Evolutionary conservation across 2,329 filamentous ascomycete species (phyloP).

Genomic region (Albifimbria verrucaria): DNA sequence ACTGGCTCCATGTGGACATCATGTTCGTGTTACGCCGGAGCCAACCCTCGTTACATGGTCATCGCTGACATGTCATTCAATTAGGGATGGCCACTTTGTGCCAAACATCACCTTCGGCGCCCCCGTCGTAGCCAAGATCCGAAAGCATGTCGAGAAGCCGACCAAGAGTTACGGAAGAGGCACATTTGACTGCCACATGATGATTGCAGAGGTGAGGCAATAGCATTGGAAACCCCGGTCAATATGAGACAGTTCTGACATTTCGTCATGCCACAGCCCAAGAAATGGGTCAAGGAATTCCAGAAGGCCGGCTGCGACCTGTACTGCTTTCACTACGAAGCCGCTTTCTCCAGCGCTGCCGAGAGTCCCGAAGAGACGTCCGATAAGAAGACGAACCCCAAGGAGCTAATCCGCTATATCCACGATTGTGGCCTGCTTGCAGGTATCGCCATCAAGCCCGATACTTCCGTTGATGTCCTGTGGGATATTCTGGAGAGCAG

Average conservation of each 20-base stretch:
- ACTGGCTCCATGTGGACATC: constrained; percentile 95
- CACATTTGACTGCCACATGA: constrained; percentile 99
- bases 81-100: constrained; percentile 97
- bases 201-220: constrained; percentile 88
- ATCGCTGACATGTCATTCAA: neutral
- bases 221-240: neutral
- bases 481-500: constrained; percentile 81
- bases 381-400: constrained; percentile 73
- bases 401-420: constrained; percentile 84
- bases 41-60: neutral
- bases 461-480: constrained; percentile 84
- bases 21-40: constrained; percentile 43
- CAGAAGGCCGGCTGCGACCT: constrained; percentile 90
- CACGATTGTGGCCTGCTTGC: constrained; percentile 85
- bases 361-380: constrained; percentile 70
- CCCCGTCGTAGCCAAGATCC: constrained; percentile 91
- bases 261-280: no score
- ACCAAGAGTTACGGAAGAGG: constrained; percentile 69
- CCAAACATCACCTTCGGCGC: constrained; percentile 97
- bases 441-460: constrained; percentile 93
- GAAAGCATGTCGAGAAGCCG: constrained; percentile 77
- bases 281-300: constrained; percentile 97
- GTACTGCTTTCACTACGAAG: constrained; percentile 99
- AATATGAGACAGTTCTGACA: no score
- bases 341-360: constrained; percentile 83